Percentiles rank a stretch among this genome's conserved stretches.
Conservation (phyloP, 192 early-diverging fungal genomes). For the Coemansia sp. region DNA sequence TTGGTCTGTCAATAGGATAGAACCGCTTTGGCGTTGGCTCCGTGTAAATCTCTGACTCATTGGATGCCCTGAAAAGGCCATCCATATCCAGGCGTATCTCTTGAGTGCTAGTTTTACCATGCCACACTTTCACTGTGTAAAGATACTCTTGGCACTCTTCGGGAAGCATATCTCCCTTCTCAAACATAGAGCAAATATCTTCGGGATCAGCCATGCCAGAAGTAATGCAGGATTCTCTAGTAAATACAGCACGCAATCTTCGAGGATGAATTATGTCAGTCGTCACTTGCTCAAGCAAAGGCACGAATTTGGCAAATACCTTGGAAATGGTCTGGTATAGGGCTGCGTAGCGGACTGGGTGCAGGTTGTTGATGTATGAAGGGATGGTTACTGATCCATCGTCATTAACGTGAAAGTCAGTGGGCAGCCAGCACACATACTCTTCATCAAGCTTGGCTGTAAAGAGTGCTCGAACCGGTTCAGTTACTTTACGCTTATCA, state of each 20-base stretch:
- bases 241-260: not conserved
- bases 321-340: no score
- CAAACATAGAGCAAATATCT: not conserved
- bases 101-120: not conserved
- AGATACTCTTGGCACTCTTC: not conserved
- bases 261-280: constrained; percentile 10
- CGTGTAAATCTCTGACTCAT: not conserved
- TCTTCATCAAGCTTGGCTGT: not conserved
- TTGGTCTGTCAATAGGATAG: constrained; percentile 14
- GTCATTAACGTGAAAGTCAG: no score
- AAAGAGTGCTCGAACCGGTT: not conserved
- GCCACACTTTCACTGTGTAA: not conserved
- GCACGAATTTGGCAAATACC: no score
- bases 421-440: no score
- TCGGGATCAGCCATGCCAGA: no score
- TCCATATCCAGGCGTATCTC: not conserved
- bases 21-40: constrained; percentile 42
- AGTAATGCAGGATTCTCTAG: not conserved
- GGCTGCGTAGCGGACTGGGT: no score
- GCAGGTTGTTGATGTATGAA: no score
- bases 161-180: not conserved
- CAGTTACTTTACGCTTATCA: constrained; percentile 9
- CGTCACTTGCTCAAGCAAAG: no score
- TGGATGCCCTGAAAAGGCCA: not conserved
- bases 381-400: no score